Evolutionary conservation across 768 basidiomycete genomes (phyloP).

Genomic region (Hortiboletus flavorubellus): DNA sequence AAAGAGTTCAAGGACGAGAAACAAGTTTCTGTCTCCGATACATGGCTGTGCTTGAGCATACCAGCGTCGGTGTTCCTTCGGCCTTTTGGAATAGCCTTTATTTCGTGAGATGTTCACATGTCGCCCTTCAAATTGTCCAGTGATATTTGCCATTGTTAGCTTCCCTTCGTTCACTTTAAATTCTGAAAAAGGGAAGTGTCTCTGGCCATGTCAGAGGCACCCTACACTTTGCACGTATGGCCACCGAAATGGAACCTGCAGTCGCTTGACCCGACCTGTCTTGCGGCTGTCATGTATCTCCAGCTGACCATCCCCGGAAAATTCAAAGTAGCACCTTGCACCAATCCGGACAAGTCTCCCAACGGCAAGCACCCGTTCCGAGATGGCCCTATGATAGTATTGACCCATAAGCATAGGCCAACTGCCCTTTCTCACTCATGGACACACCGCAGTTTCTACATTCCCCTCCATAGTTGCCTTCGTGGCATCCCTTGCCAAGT

Average conservation of each 20-base stretch:
- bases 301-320: constrained; percentile 67
- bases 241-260: constrained; percentile 61
- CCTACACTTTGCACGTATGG: constrained; percentile 58
- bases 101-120: too few relatives aligned
- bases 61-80: too few relatives aligned
- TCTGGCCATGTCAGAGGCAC: constrained; percentile 18
- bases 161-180: background rate
- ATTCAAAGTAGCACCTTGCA: constrained; percentile 58
- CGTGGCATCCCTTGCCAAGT: constrained; percentile 47
- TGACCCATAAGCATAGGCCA: constrained; percentile 47
- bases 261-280: constrained; percentile 64
- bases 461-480: constrained; percentile 65
- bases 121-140: too few relatives aligned
- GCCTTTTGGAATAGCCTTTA: too few relatives aligned
- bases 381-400: background rate
- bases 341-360: constrained; percentile 70
- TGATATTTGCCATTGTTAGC: constrained; percentile 18
- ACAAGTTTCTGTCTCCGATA: too few relatives aligned
- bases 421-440: constrained; percentile 68
- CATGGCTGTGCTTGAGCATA: too few relatives aligned
- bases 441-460: constrained; percentile 45
- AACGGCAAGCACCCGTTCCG: constrained; percentile 46
- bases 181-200: background rate
- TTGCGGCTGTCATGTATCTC: constrained; percentile 64
- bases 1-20: too few relatives aligned